Base-by-base conservation (phyloP, 164 flowering plant genomes). In the Magnolia sinica region DNA sequence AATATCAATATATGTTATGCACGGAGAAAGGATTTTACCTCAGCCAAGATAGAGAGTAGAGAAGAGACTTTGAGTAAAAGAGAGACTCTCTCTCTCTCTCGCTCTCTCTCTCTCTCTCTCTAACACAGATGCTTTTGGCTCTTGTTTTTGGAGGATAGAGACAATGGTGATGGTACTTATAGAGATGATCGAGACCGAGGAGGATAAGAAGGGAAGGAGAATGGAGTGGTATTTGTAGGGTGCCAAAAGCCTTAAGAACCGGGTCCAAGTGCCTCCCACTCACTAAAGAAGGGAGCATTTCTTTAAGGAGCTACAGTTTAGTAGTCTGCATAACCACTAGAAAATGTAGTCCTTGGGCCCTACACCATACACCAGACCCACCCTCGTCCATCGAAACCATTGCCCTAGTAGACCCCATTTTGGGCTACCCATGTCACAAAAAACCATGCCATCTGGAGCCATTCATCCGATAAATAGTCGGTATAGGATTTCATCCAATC, bases 141-240 rank as follows among this genome's bases (percentile, higher is more conserved):
- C 68, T 65, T 65, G 68, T 65, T 19, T n/a, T 69, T 9, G 1
- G 73, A 9, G 7, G 75, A 16, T 45, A 63, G 19, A 49, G 77
- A 49, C 8, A 75, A 65, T 51, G 82, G 64, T 55, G 76, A 73
- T 81, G 27, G 76, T 73, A 52, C 61, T 55, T 55, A 55, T 11
- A 11, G 61, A 55, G 61, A 16, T 0, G 59, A 52, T 9, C 59
- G 50, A 63, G 73, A 73, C 66, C 63, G 37, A 72, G 83, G 70
- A 63, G 70, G 86, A 84, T 51, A 81, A 84, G 74, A 55, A 58
- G 73, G 67, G 80, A 73, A 64, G 73, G 31, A 16, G 67, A n/a
- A 16, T 68, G 29, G 45, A 80, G 63, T 75, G 81, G 86, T 83
- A 86, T 85, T 87, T 89, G 79, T 84, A 86, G 89, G 81, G 79